phyloP scores from a whole-genome alignment of 352 stramenopile genomes.

The Peronospora destructor region DNA sequence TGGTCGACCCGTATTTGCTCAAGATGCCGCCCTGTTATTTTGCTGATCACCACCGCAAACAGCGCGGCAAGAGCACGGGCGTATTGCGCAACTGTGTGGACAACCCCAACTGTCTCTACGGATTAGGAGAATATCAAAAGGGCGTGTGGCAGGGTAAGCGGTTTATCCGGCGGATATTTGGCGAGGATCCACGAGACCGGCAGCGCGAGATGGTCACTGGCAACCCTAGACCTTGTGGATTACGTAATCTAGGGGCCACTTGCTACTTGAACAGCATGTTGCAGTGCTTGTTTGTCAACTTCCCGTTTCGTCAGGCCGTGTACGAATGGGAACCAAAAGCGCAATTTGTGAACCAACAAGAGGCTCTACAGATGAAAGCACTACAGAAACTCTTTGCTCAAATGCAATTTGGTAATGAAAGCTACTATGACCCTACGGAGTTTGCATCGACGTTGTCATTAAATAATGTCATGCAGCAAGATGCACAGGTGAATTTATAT shows the following conservation, averaged over 20 bases:
- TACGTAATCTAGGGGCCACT: constrained; percentile 83
- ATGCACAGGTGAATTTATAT: constrained; percentile 56
- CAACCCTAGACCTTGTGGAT: constrained; percentile 37
- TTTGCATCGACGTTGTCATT: constrained; percentile 73
- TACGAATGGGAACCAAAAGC: constrained; percentile 75
- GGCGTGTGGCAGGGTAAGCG: constrained; percentile 63
- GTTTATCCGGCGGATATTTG: constrained; percentile 47
- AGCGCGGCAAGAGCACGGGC: constrained; percentile 32
- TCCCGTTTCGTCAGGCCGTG: constrained; percentile 62
- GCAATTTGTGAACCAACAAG: constrained; percentile 31
- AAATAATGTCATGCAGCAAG: constrained; percentile 81
- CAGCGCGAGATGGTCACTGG: constrained; percentile 12
- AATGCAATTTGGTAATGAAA: constrained; percentile 73
- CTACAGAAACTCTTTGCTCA: constrained; percentile 78
- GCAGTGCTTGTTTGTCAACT: constrained; percentile 73
- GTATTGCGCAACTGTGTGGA: constrained; percentile 60
- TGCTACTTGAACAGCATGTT: constrained; percentile 88
- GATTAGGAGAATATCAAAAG: constrained; percentile 68
- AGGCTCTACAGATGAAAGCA: constrained; percentile 51
- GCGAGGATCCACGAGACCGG: constrained; percentile 59
- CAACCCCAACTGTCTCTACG: constrained; percentile 85
- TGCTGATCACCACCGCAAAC: constrained; percentile 55
- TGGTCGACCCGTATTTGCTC: constrained; percentile 56
- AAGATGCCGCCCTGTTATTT: constrained; percentile 38
- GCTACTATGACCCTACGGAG: constrained; percentile 66